A percentile compares a stretch with the other conserved stretches of the same genome.
These are phyloP conservation scores for Fusarium annulatum DNA, from an alignment of 2,329 filamentous ascomycete species.

Conservation along the genomic window DNA sequence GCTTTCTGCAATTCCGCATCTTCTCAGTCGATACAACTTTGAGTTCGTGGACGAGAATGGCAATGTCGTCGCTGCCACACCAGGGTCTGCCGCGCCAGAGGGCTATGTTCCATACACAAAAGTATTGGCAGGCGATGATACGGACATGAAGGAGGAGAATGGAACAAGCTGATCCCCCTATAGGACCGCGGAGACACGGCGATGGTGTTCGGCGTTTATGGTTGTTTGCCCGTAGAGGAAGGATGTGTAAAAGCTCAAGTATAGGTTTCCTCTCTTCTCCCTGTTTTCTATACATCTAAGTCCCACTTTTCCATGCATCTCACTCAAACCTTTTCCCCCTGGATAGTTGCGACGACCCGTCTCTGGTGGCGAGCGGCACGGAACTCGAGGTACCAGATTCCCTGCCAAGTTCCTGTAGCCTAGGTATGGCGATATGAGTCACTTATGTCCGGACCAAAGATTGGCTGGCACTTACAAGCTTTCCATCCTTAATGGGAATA, in stretches of 20 bases:
- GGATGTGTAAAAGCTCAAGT: conserved; percentile 26
- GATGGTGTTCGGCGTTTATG: conserved; percentile 52
- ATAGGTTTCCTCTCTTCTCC: conserved; percentile 28
- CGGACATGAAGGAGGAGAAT: conserved; percentile 68
- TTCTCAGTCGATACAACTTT: conserved; percentile 95
- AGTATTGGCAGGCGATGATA: conserved; percentile 72
- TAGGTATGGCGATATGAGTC: conserved; percentile 40
- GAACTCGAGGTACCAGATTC: conserved; percentile 97
- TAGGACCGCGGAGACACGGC: conserved; percentile 44
- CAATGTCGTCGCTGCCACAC: conserved; percentile 85
- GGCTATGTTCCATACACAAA: conserved; percentile 72
- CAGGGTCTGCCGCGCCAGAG: conserved; percentile 71
- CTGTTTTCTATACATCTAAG: conserved; percentile 2
- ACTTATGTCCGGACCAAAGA: neutral
- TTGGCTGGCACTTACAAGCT: conserved; percentile 65
- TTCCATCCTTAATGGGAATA: conserved; percentile 90
- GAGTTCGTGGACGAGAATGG: conserved; percentile 96
- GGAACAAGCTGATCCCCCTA: conserved; percentile 47
- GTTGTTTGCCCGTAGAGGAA: conserved; percentile 24
- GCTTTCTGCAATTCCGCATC: conserved; percentile 93
- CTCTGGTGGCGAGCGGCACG: conserved; percentile 79
- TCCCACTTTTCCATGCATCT: neutral
- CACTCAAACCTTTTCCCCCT: conserved; percentile 75
- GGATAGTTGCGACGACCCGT: conserved; percentile 90
- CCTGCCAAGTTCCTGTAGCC: conserved; percentile 79